Conservation (phyloP, 345 rosid species). For the Linum trigynum region DNA sequence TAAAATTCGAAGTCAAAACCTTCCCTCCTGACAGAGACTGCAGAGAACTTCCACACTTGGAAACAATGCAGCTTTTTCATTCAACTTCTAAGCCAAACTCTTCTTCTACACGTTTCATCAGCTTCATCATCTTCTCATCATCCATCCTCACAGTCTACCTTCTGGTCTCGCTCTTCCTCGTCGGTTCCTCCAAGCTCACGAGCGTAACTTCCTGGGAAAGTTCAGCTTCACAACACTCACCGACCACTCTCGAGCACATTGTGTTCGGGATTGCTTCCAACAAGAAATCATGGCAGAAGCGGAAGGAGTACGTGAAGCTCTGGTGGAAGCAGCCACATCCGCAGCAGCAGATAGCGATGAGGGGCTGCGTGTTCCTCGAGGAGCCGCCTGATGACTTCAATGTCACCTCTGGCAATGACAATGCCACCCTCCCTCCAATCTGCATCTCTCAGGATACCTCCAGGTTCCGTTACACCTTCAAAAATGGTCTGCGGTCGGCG, state of each 20-base stretch:
- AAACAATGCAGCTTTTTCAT: conserved; percentile 32
- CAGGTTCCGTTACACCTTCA: conserved; percentile 48
- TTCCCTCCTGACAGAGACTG: neutral
- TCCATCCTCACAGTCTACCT: conserved; percentile 37
- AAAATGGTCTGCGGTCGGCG: conserved; percentile 54
- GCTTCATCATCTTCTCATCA: conserved; percentile 29
- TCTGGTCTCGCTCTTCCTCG: conserved; percentile 33
- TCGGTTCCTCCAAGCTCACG: conserved; percentile 27
- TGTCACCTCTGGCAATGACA: conserved; percentile 9
- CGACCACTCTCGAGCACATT: conserved; percentile 41
- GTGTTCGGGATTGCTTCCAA: conserved; percentile 67
- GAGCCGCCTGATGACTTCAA: conserved; percentile 9
- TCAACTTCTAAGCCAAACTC: conserved; percentile 25
- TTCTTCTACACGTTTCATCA: conserved; percentile 27
- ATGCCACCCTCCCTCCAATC: conserved; percentile 43
- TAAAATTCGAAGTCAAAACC: neutral
- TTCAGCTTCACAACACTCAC: neutral
- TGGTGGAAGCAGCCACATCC: conserved; percentile 54
- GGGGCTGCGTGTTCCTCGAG: conserved; percentile 74
- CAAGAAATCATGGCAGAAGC: conserved; percentile 39
- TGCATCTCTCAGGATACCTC: conserved; percentile 71
- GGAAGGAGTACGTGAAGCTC: conserved; percentile 50
- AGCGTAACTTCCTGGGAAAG: conserved; percentile 15
- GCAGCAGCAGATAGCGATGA: conserved; percentile 20
- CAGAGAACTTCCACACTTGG: neutral